A percentile compares a stretch with the other conserved stretches of the same genome.
phyloP scores from a whole-genome alignment of 179 eudicot species.

The Nepenthes alata region DNA sequence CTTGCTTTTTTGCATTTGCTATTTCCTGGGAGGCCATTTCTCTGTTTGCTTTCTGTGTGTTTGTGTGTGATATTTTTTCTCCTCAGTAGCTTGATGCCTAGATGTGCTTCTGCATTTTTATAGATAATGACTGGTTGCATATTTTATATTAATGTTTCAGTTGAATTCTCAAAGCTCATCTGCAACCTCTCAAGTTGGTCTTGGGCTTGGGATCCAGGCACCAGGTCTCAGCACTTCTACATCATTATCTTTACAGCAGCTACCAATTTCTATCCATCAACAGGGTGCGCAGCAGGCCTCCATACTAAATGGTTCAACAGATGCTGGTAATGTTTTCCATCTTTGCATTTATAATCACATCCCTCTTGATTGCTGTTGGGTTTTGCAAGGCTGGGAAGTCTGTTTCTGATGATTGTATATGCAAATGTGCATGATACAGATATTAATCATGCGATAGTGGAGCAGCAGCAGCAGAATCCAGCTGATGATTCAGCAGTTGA shows the following conservation, averaged over 20 bases:
- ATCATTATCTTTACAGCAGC: slow-evolving; percentile 53
- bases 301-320: slow-evolving; percentile 38
- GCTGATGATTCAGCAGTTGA: slow-evolving; percentile 56
- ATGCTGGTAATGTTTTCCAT: slow-evolving; percentile 19
- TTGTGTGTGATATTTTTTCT: too few relatives aligned
- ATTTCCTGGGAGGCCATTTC: too few relatives aligned
- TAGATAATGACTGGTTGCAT: slow-evolving; percentile 1
- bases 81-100: too few relatives aligned
- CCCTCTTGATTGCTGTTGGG: neutral
- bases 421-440: slow-evolving; percentile 26
- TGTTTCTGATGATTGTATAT: neutral
- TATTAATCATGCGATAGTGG: slow-evolving; percentile 37
- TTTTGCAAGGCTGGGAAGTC: neutral
- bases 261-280: slow-evolving; percentile 44
- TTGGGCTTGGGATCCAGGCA: slow-evolving; percentile 45
- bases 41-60: too few relatives aligned
- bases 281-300: slow-evolving; percentile 55
- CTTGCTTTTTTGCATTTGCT: too few relatives aligned
- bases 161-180: slow-evolving; percentile 69
- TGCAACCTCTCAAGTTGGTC: slow-evolving; percentile 52
- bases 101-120: too few relatives aligned
- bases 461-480: slow-evolving; percentile 62
- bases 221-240: slow-evolving; percentile 38
- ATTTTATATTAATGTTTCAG: slow-evolving; percentile 26
- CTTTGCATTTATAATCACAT: neutral